phyloP scores from a whole-genome alignment of 768 basidiomycete genomes.

The Lactifluus volemus region DNA sequence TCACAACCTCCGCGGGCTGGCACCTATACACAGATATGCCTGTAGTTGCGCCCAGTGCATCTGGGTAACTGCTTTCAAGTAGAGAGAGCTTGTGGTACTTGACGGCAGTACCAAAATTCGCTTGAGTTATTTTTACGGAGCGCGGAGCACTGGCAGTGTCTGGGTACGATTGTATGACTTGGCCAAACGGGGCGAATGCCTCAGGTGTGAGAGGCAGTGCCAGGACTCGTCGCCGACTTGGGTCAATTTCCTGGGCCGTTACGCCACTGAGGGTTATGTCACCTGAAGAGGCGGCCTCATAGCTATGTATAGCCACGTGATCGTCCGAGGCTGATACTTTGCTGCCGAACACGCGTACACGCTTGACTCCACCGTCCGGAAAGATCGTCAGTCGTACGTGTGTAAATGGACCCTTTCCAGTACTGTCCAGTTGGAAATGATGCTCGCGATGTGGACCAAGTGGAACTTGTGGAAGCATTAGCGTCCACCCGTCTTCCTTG shows the following conservation, averaged over 20 bases:
- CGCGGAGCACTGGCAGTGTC: slow-evolving; percentile 55
- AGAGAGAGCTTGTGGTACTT: slow-evolving; percentile 90
- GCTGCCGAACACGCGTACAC: slow-evolving; percentile 76
- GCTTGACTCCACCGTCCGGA: slow-evolving; percentile 94
- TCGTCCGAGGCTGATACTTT: slow-evolving; percentile 27
- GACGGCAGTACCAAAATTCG: slow-evolving; percentile 82
- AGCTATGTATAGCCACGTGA: neutral
- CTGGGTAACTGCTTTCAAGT: slow-evolving; percentile 59
- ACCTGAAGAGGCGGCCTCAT: neutral
- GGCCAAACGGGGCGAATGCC: slow-evolving; percentile 81
- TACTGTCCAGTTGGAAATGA: slow-evolving; percentile 73
- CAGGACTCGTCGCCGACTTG: slow-evolving; percentile 31
- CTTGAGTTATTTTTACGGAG: slow-evolving; percentile 62
- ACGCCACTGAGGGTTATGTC: neutral
- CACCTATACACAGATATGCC: slow-evolving; percentile 84
- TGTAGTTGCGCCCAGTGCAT: slow-evolving; percentile 43
- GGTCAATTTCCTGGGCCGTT: neutral
- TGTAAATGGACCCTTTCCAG: slow-evolving; percentile 50
- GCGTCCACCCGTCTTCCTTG: slow-evolving; percentile 53
- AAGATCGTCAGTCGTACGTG: slow-evolving; percentile 86
- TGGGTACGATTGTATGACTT: slow-evolving; percentile 83
- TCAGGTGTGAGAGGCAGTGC: slow-evolving; percentile 71
- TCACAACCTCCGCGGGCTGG: slow-evolving; percentile 41
- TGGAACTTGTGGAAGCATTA: slow-evolving; percentile 66
- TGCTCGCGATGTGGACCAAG: slow-evolving; percentile 88